Percentiles rank a stretch among this genome's conserved stretches.
These are phyloP conservation scores for Terana coerulea DNA, from an alignment of 768 basidiomycete species.

Conservation along the genomic window DNA sequence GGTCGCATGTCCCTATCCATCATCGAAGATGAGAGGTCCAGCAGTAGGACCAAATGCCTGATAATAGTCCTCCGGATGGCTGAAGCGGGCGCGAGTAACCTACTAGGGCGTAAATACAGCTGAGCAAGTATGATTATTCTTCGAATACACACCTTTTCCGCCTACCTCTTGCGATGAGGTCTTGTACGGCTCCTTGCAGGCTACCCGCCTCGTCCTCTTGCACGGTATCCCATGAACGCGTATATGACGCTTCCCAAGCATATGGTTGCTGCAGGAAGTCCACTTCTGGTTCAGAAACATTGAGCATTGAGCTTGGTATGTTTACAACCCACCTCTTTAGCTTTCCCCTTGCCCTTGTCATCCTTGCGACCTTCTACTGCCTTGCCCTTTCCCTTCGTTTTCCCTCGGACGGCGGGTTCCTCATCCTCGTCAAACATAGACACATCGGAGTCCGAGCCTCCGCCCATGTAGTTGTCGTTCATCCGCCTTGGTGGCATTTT, in stretches of 20 bases:
- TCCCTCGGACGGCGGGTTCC: conserved; percentile 15
- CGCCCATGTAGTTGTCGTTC: conserved; percentile 29
- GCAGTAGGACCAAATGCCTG: conserved; percentile 87
- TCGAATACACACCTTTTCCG: conserved; percentile 61
- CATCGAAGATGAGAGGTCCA: conserved; percentile 92
- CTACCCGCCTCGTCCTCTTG: conserved; percentile 95
- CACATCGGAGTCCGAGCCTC: conserved; percentile 72
- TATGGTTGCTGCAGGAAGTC: conserved; percentile 70
- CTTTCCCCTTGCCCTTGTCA: conserved; percentile 54
- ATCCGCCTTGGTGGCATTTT: conserved; percentile 21
- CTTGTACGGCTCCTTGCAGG: conserved; percentile 85
- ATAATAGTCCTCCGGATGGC: conserved; percentile 95
- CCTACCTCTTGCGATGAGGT: conserved; percentile 80
- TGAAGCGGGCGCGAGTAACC: conserved; percentile 74
- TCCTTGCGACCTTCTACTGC: conserved; percentile 46
- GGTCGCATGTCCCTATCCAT: conserved; percentile 95
- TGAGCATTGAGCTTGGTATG: too few relatives aligned
- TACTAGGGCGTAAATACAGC: conserved; percentile 27
- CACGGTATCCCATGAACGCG: conserved; percentile 94
- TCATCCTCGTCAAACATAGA: conserved; percentile 54
- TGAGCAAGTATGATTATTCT: not conserved
- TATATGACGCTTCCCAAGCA: conserved; percentile 95
- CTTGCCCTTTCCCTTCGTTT: conserved; percentile 49
- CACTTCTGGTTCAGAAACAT: not conserved
- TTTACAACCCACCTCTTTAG: conserved; percentile 48